Base-by-base conservation (phyloP, 2,329 filamentous ascomycete species). In the Colletotrichum sp. region DNA sequence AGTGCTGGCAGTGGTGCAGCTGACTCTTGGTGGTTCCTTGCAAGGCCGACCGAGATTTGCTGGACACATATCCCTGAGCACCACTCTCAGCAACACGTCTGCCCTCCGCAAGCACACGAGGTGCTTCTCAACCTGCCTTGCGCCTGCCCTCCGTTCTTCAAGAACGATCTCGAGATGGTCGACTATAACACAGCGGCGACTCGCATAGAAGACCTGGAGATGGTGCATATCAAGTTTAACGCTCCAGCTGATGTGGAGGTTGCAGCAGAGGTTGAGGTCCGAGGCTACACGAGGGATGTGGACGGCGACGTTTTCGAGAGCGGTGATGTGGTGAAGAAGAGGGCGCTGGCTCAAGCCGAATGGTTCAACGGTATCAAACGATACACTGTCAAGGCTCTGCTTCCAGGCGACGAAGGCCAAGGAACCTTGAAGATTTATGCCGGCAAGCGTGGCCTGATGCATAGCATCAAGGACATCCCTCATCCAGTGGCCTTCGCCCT, bases 271-370 rank as follows among this genome's bases (percentile, higher is more conserved):
- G 95, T 98, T 0, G 96, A 99, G 85, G 94, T 95, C 4, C 92
- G 94, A 52, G 93, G 92, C 3, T 98, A 95, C 82, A 91, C 94
- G 2, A 90, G 93, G 52, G 97, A 99, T 82, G 89, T 90, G 1
- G 97, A 99, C 82, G 98, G 97, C 4, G 97, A 99, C 83, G 90
- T 93, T 78, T 99, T 98, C 82, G 97, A 99, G 84, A 98, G 93
- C 79, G 96, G 97, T 39, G 96, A 99, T 16, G 87, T 94, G 30
- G 89, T 98, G 28, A 94, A 91, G 81, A 99, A 98, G 86, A 93
- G 94, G 70, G 96, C 96, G 3, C 88, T 99, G 26, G 93, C 96
- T 1, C 97, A 99, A 84, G 95, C 95, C 5, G 96, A 98, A 82
- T 99, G 97, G 97, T 91, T 95, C 80, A 91, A 90, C 78, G 96